Conservation (phyloP, 1,284 basidiomycete species). For the Phellopilus nigrolimitatus region DNA sequence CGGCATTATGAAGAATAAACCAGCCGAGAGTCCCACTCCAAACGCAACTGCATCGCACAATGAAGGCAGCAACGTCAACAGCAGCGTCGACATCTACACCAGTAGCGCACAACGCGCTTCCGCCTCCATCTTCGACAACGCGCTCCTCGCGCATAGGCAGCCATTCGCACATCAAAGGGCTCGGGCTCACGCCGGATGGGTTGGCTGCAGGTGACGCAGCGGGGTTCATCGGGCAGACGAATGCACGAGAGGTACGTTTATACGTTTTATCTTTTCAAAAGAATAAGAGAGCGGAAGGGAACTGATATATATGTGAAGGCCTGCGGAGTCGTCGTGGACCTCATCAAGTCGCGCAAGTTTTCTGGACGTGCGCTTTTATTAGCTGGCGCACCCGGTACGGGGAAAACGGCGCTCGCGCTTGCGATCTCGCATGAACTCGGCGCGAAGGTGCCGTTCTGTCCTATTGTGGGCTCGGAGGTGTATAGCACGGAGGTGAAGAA, state of each 20-base stretch:
- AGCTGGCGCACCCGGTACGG: conserved; percentile 88
- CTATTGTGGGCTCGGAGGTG: conserved; percentile 97
- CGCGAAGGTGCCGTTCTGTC: conserved; percentile 94
- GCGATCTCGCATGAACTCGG: conserved; percentile 95
- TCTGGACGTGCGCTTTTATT: conserved; percentile 87
- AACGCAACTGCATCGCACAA: too few relatives aligned
- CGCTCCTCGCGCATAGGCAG: conserved; percentile 85
- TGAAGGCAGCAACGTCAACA: conserved; percentile 37
- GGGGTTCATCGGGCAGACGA: conserved; percentile 89
- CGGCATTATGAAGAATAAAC: too few relatives aligned
- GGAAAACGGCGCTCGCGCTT: conserved; percentile 93
- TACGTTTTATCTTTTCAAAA: conserved; percentile 5
- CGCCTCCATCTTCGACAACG: conserved; percentile 62
- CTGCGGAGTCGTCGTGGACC: conserved; percentile 87
- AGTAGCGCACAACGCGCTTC: conserved; percentile 66
- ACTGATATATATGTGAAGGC: conserved; percentile 59
- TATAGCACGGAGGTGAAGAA: conserved; percentile 98
- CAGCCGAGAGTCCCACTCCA: too few relatives aligned
- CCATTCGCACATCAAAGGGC: conserved; percentile 94
- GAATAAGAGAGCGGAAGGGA: too few relatives aligned
- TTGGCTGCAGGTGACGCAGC: conserved; percentile 68
- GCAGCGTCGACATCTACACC: conserved; percentile 46
- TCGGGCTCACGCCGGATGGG: conserved; percentile 87
- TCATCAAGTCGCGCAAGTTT: conserved; percentile 86
- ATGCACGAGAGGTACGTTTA: conserved; percentile 77